Base-by-base conservation (phyloP, 2,329 filamentous ascomycete genomes). In the Alternaria gaisen region DNA sequence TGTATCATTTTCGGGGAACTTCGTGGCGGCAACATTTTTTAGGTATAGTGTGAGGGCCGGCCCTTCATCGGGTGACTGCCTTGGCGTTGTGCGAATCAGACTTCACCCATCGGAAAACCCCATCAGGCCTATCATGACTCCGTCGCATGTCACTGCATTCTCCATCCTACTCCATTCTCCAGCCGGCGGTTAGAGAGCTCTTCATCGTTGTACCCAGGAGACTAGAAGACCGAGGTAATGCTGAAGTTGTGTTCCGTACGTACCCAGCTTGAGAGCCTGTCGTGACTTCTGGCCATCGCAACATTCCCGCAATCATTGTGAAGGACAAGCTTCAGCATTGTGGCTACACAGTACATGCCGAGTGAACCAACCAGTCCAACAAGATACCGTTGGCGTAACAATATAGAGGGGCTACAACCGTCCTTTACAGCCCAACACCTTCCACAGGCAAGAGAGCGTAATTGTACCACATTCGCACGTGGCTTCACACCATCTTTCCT, bases 1-100 rank as follows among this genome's bases (percentile, higher is more conserved):
- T 61, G 44, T 42, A 44, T 63, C 56, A 32, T 42, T 41, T 68
- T 61, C 53, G 56, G 60, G 42, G 43, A 50, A 60, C 61, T 63
- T 38, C 47, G 64, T 67, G 67, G 68, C 63, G 60, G 64, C 59
- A 47, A 50, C 40, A 22, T 34, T 38, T 47, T 63, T 60, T 48
- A 58, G 65, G 60, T 42, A 53, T 66, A 59, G 66, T 51, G 56
- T 20, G 56, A 67, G 69, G 71, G 58, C 68, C 72, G 68, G 68
- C 58, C 67, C 72, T 61, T 75, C 52, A 40, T 68, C 70, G 70
- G 66, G 58, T 56, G 53, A 58, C 50, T 41, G 50, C 9, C 54
- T 69, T 68, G 57, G 60, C 69, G 47, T 51, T 36, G 52, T 61
- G 59, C 53, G 47, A 53, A 26, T 56, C 47, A 55, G 54, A 38